Evolutionary conservation across 495 filamentous ascomycete species (phyloP).

Genomic region (Viridothelium virens): DNA sequence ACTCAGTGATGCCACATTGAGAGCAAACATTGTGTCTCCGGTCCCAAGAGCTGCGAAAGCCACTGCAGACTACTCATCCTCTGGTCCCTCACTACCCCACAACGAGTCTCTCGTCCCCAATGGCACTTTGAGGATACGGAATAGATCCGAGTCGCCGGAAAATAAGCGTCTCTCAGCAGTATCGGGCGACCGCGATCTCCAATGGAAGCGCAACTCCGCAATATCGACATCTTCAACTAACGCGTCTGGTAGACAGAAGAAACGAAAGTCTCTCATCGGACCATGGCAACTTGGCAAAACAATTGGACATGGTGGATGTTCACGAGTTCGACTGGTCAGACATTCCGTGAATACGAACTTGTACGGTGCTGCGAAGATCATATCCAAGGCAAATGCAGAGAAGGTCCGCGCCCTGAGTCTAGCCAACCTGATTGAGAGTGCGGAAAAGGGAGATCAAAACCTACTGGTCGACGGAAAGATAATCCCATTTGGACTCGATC

Average conservation of each 20-base stretch:
- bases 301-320: conserved; percentile 77
- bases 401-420: conserved; percentile 69
- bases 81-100: conserved; percentile 31
- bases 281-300: conserved; percentile 87
- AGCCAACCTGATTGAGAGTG: conserved; percentile 49
- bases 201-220: conserved; percentile 62
- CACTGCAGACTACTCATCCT: conserved; percentile 18
- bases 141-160: conserved; percentile 38
- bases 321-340: conserved; percentile 70
- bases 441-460: conserved; percentile 24
- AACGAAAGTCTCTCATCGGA: conserved; percentile 67
- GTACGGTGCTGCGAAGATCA: conserved; percentile 86
- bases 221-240: conserved; percentile 61
- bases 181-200: conserved; percentile 43
- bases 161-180: conserved; percentile 49
- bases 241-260: conserved; percentile 49
- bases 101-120: conserved; percentile 39
- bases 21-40: conserved; percentile 38
- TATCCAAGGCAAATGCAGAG: conserved; percentile 65
- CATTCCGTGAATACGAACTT: conserved; percentile 61
- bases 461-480: conserved; percentile 35
- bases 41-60: conserved; percentile 13
- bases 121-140: conserved; percentile 34
- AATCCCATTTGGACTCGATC: conserved; percentile 80
- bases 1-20: conserved; percentile 43